Conservation (phyloP, 1,284 basidiomycete species). For the Pseudozyma hubeiensis region DNA sequence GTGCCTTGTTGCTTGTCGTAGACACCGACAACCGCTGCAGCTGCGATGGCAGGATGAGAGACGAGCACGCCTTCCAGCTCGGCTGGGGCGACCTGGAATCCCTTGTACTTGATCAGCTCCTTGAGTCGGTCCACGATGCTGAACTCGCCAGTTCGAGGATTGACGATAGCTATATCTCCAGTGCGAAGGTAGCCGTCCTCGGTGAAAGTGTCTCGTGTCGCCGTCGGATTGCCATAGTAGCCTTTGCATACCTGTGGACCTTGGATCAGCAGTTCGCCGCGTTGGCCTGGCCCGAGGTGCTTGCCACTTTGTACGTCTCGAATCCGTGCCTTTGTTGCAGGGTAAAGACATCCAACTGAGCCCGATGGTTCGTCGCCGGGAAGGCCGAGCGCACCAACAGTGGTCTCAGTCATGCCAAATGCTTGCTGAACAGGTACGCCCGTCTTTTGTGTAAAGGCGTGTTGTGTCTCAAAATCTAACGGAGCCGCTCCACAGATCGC, state of each 20-base stretch:
- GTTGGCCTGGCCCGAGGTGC: constrained; percentile 29
- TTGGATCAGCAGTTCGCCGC: constrained; percentile 43
- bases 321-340: constrained; percentile 31
- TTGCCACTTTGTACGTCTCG: constrained; percentile 43
- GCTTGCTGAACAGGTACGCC: constrained; percentile 35
- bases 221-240: constrained; percentile 41
- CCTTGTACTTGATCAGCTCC: constrained; percentile 66
- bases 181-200: constrained; percentile 61
- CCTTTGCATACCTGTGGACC: constrained; percentile 49
- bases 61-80: constrained; percentile 60
- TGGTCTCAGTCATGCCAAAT: constrained; percentile 54
- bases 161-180: constrained; percentile 59
- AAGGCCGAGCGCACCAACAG: constrained; percentile 40
- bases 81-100: constrained; percentile 60
- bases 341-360: constrained; percentile 28
- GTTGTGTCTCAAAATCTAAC: constrained; percentile 32
- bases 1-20: constrained; percentile 51
- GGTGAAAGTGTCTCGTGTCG: constrained; percentile 77
- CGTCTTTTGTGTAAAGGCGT: constrained; percentile 30
- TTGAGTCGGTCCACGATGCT: constrained; percentile 63
- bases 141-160: constrained; percentile 39
- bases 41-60: constrained; percentile 41
- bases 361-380: constrained; percentile 16
- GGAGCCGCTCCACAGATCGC: constrained; percentile 41
- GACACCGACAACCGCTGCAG: constrained; percentile 56